These are phyloP conservation scores for Aureobasidium mangrovei DNA, from an alignment of 2,329 filamentous ascomycete species.

Conservation along the genomic window DNA sequence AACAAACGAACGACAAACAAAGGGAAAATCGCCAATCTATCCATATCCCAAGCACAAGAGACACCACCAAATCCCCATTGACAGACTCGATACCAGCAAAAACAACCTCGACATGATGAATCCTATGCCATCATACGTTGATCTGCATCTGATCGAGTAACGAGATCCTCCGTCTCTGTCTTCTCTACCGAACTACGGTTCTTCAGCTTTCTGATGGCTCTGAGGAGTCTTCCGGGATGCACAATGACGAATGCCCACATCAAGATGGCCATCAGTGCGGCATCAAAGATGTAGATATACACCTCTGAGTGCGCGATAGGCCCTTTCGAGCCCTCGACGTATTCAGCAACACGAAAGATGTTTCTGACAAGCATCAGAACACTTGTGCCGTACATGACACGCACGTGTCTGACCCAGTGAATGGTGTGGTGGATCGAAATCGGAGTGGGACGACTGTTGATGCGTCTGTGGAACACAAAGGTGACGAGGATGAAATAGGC, in stretches of 20 bases:
- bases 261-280: conserved; percentile 11
- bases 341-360: conserved; percentile 15
- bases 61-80: too few species aligned
- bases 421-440: not conserved
- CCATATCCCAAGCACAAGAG: too few species aligned
- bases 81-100: too few species aligned
- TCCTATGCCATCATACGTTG: not conserved
- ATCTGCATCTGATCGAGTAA: not conserved
- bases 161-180: not conserved
- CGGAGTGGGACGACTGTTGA: not conserved
- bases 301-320: conserved; percentile 3
- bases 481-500: conserved; percentile 4
- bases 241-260: conserved; percentile 11
- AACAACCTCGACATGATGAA: not conserved
- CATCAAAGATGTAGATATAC: conserved; percentile 16
- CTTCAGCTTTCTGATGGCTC: conserved; percentile 3
- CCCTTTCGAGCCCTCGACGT: conserved; percentile 12
- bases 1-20: too few species aligned
- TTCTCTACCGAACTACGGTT: not conserved
- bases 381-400: conserved; percentile 9
- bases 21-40: too few species aligned
- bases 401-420: not conserved
- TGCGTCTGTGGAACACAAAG: not conserved
- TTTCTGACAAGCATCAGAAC: conserved; percentile 13
- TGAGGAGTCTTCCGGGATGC: conserved; percentile 4